Base-by-base conservation (phyloP, 306 rosid species). In the Dryas drummondii region DNA sequence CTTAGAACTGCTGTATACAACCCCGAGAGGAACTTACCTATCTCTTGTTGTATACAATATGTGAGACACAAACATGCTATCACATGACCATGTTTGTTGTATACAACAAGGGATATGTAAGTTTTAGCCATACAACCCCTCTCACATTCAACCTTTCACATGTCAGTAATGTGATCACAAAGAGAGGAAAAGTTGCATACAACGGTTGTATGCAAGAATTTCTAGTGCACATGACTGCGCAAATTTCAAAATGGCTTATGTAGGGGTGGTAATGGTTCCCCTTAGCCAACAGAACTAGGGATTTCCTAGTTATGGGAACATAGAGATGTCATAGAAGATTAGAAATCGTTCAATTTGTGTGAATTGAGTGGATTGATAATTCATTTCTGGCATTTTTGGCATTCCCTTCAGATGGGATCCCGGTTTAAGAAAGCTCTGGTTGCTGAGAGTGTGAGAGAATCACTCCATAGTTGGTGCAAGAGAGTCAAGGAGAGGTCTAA, bases 401-500 rank as follows among this genome's bases (percentile, higher is more conserved):
- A 54, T 46, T 47, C 72, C 42, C 61, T 70, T 5, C 89, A 94
- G 97, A 94, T 94, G 99, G 97, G 99, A 81, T 94, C 96, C 4
- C 83, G 73, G 74, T 87, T 85, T 47, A 88, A 88, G 87, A 94
- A 94, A 87, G 91, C 99, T 0, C 53, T 94, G 53, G 97, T 94
- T 49, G 19, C 97, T 0, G 99, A 92, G 76, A 91, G 97, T 68
- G 99, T 94, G 0, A 79, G 99, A 74, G 97, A 94, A 15, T 92
- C 96, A 10, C 88, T 94, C 78, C 97, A 94, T 68, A 91, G 97
- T 73, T 91, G 99, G 99, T 92, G 99, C 79, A 94, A 94, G 81
- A 90, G 99, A 79, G 99, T 88, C 7, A 94, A 90, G 84, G 93
- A 87, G 58, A 94, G 83, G 80, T 87, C 97, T 6, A 94, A 81